Evolutionary conservation across 305 asterid genomes (phyloP), one percentile per base, ranked within the genome.

Genomic region (Withania somnifera): DNA sequence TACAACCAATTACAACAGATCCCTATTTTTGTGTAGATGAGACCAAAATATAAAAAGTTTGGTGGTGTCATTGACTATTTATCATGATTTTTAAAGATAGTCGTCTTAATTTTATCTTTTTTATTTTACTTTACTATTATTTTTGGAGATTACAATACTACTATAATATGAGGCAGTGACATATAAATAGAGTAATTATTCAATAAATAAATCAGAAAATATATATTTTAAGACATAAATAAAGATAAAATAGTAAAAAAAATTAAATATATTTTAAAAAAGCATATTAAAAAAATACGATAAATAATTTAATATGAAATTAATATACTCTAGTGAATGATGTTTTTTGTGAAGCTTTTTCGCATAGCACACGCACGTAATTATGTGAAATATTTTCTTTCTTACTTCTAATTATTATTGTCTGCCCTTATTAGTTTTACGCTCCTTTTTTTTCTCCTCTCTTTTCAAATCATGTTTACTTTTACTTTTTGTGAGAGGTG

Each of bases 381-480:
- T 92, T 83, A 63, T 57, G 91, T 83, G 90, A 91, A 85, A 88
- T n/a, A 85, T 83, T 73, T 38, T 58, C 87, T 88, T 89, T 89
- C 87, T 88, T 79, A n/a, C 81, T 77, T 64, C 75, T 89, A 88
- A 91, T 94, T 82, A 92, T 90, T 89, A 54, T 88, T 94, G 98
- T 92, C 98, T 89, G 93, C 87, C 87, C 86, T 80, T 83, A 87
- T 64, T 84, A 64, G 77, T 51, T 85, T 81, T 82, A 83, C 14
- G 85, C 87, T 66, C 78, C 67, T 81, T 67, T 60, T 52, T 84
- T 52, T 84, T 77, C 11, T 34, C 84, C 57, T 81, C 81, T 85
- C 85, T 85, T 86, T 4, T 76, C 69, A 53, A 82, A 54, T 60
- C 84, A 50, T 67, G 73, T 45, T 80, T 82, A 40, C 87, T 91